These are phyloP conservation scores for Carallia brachiata DNA, from an alignment of 345 rosid genomes.

Conservation along the genomic window DNA sequence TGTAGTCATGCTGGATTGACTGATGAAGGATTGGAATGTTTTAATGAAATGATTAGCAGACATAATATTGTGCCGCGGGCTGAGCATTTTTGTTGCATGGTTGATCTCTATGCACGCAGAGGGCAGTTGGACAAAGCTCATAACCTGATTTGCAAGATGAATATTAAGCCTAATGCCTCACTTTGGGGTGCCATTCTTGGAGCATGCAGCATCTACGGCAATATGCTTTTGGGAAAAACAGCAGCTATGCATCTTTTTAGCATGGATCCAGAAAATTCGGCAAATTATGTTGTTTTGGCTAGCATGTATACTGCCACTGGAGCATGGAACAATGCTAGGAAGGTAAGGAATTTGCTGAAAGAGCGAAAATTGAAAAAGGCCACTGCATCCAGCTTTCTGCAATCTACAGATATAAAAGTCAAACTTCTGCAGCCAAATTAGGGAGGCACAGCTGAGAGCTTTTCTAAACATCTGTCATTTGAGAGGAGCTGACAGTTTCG, in stretches of 20 bases:
- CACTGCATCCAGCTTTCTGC: slow-evolving; percentile 59
- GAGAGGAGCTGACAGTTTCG: not conserved
- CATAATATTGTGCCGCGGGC: slow-evolving; percentile 16
- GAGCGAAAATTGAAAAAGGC: slow-evolving; percentile 45
- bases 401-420: slow-evolving; percentile 25
- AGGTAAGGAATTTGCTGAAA: slow-evolving; percentile 24
- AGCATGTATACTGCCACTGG: slow-evolving; percentile 25
- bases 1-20: slow-evolving; percentile 30
- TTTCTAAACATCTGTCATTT: not conserved
- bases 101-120: slow-evolving; percentile 26
- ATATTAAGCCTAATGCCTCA: slow-evolving; percentile 20
- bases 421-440: slow-evolving; percentile 24
- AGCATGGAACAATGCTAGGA: slow-evolving; percentile 21
- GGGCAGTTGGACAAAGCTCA: slow-evolving; percentile 27
- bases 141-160: slow-evolving; percentile 15
- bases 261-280: slow-evolving; percentile 25
- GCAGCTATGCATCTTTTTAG: slow-evolving; percentile 18
- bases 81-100: slow-evolving; percentile 27
- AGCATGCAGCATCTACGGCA: slow-evolving; percentile 23
- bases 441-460: not conserved
- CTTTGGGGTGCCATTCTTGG: slow-evolving; percentile 31
- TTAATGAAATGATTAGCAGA: slow-evolving; percentile 22
- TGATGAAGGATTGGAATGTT: slow-evolving; percentile 23
- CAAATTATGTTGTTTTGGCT: slow-evolving; percentile 18
- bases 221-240: slow-evolving; percentile 21